Percentiles rank a stretch among this genome's conserved stretches.
These are phyloP conservation scores for Podospora pseudocomata DNA, from an alignment of 495 filamentous ascomycete species.

Conservation along the genomic window DNA sequence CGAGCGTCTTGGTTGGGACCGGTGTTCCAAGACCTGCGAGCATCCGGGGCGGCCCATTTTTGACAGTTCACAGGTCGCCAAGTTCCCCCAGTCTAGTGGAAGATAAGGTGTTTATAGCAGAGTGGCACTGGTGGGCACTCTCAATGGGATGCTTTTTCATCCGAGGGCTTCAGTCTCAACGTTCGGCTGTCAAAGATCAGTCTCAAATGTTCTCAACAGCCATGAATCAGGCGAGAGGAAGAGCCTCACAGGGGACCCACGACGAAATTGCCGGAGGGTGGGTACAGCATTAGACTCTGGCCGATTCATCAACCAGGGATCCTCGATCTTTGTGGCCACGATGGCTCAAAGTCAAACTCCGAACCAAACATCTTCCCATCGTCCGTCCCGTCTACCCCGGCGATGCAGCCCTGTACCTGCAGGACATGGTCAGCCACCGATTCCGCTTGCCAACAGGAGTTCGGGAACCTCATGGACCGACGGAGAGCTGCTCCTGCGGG, in stretches of 20 bases:
- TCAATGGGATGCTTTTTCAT: neutral
- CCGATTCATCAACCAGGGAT: neutral
- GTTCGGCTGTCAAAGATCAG: neutral
- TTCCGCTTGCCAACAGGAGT: neutral
- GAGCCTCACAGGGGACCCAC: neutral
- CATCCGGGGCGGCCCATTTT: neutral
- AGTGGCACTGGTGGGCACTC: neutral
- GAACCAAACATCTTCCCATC: neutral
- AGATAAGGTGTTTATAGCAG: neutral
- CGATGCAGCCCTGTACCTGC: neutral
- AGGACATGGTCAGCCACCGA: neutral
- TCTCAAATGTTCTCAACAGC: neutral
- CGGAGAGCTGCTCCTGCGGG: neutral
- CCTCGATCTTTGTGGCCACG: neutral
- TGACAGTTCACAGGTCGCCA: neutral
- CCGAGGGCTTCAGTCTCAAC: neutral
- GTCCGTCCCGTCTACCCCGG: neutral
- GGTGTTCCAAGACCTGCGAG: neutral
- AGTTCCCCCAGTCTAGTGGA: neutral
- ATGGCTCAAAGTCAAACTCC: neutral
- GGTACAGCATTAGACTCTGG: neutral
- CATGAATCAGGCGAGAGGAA: neutral
- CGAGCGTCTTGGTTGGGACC: neutral
- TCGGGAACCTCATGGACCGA: neutral
- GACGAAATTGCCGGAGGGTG: neutral